Evolutionary conservation across 1,284 basidiomycete species (phyloP), one percentile per base, ranked within the genome.

Genomic region (Sporisorium iseilematis-ciliati): DNA sequence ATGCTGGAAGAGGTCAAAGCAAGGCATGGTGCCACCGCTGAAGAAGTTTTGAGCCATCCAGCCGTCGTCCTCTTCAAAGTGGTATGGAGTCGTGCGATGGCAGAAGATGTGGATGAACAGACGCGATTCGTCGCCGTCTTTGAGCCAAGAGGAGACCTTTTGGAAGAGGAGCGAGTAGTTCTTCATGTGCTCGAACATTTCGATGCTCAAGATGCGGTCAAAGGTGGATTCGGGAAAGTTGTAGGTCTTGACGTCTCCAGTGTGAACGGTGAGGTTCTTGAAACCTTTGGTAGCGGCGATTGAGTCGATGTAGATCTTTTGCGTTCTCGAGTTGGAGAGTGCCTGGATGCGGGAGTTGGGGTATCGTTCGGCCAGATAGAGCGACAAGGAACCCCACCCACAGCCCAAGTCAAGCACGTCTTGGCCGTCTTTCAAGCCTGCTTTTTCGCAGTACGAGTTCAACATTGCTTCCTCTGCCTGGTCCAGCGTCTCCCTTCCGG

Each of bases 91-190:
- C 16, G 75, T 78, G 18, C 72, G 66, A 82, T 92, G 91, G 81
- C 91, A 92, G 85, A 93, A 92, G 50, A 92, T 90, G 81, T 93
- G 92, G 33, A 92, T 88, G 84, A 92, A 93, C 26, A 93, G 86
- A 0, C 91, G 84, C 0, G 89, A 87, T 7, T 64, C 66, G 23
- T 88, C 86, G 18, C 81, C 75, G 11, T 84, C 77, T 12, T 85
- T 84, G 21, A 93, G 87, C 92, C 92, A 93, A 10, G 88, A 89
- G 0, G 91, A 88, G 25, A 92, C 85, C 79, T 92, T 92, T 42
- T 86, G 84, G 71, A 93, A 88, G 21, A 93, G 89, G 7, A 86
- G 80, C 57, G 91, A 87, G 85, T 92, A 92, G 60, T 80, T 82
- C 38, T 82, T 82, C 80, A 82, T 82, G 82, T 93, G 92, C 78